Conservation (phyloP, 148 eudicot species). For the Rhododendron molle region DNA sequence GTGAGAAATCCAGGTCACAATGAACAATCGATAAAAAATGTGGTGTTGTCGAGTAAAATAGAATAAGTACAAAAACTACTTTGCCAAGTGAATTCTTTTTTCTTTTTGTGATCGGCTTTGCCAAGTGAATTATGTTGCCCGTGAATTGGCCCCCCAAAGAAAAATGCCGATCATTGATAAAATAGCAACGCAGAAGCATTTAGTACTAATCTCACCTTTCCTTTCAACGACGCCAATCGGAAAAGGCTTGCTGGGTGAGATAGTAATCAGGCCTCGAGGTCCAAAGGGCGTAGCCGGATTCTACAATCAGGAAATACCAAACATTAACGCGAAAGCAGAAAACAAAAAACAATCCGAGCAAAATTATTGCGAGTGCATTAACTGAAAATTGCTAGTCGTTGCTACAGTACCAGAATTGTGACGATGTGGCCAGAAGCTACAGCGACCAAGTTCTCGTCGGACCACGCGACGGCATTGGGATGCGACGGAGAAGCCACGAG, state of each 20-base stretch:
- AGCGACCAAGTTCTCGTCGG: slow-evolving; percentile 76
- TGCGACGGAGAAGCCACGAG: slow-evolving; percentile 56
- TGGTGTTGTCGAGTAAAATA: neutral
- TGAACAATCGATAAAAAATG: neutral
- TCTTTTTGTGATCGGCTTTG: neutral
- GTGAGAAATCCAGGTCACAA: neutral
- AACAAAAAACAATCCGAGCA: neutral
- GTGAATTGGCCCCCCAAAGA: neutral
- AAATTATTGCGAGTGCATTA: neutral
- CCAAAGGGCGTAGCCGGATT: slow-evolving; percentile 63
- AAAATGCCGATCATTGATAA: neutral
- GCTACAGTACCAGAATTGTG: slow-evolving; percentile 55
- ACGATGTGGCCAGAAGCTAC: slow-evolving; percentile 68
- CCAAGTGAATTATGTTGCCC: neutral
- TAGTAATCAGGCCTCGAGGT: slow-evolving; percentile 66
- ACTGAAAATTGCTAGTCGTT: neutral
- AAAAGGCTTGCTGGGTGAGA: slow-evolving; percentile 46
- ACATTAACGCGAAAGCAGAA: neutral
- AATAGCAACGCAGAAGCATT: neutral
- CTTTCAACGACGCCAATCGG: slow-evolving; percentile 59
- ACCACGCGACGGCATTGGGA: slow-evolving; percentile 80
- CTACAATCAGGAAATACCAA: slow-evolving; percentile 23
- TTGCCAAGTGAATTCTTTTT: neutral
- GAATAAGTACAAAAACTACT: neutral
- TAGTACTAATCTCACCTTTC: slow-evolving; percentile 36